Evolutionary conservation across 2,329 filamentous ascomycete genomes (phyloP).

Genomic region (Verticillium zaregamsianum): DNA sequence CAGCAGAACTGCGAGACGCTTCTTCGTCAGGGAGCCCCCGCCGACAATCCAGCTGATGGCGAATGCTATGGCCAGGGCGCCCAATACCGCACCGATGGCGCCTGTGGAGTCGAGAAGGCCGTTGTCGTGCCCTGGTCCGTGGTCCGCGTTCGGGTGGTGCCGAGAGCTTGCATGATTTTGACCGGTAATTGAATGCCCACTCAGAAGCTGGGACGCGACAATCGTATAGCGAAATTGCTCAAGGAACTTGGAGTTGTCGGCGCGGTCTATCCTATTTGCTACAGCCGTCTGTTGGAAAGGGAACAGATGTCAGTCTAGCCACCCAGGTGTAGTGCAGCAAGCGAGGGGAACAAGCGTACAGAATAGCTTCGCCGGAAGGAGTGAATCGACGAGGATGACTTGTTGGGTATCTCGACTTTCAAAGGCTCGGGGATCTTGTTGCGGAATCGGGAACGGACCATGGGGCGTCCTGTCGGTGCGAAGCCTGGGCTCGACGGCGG

Average conservation of each 20-base stretch:
- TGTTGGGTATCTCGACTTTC: slow-evolving; percentile 34
- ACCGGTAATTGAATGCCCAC: slow-evolving; percentile 57
- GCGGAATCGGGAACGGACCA: slow-evolving; percentile 50
- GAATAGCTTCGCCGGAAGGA: slow-evolving; percentile 47
- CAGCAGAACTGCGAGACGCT: slow-evolving; percentile 43
- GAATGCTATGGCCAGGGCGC: slow-evolving; percentile 66
- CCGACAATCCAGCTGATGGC: slow-evolving; percentile 66
- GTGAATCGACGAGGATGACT: slow-evolving; percentile 35
- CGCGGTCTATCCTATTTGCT: slow-evolving; percentile 67
- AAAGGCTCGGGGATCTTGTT: slow-evolving; percentile 40
- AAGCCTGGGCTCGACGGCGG: slow-evolving; percentile 48
- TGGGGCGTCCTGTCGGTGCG: slow-evolving; percentile 52
- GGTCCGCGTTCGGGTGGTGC: slow-evolving; percentile 14
- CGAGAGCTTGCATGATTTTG: slow-evolving; percentile 24
- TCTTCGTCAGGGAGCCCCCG: slow-evolving; percentile 49
- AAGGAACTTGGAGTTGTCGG: slow-evolving; percentile 79
- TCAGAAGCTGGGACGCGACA: slow-evolving; percentile 84
- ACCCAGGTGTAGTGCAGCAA: not conserved
- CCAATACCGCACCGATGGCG: slow-evolving; percentile 51
- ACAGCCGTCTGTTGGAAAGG: slow-evolving; percentile 54
- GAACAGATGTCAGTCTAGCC: slow-evolving; percentile 12
- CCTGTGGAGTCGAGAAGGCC: slow-evolving; percentile 35
- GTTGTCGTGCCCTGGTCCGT: slow-evolving; percentile 22
- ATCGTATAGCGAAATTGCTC: slow-evolving; percentile 93
- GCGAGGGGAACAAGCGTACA: slow-evolving; percentile 30